Percentiles rank a stretch among this genome's conserved stretches.
phyloP scores from a whole-genome alignment of 1,284 basidiomycete species.

The Ustilago cynodontis region DNA sequence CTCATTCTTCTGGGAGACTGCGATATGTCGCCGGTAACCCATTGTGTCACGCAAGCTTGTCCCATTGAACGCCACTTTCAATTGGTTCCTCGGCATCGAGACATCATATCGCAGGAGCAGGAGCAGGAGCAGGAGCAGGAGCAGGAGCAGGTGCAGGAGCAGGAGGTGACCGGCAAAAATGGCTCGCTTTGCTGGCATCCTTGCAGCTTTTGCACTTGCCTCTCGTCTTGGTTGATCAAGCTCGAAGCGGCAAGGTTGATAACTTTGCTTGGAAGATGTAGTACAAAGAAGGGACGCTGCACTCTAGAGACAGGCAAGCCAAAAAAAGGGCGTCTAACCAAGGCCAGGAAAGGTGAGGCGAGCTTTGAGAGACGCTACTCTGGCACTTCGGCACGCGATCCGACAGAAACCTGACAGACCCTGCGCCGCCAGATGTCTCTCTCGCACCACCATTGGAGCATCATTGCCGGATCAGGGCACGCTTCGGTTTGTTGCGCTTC shows the following conservation, averaged over 20 bases:
- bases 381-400: conserved; percentile 9
- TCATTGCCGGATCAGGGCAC: neutral
- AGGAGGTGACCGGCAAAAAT: too few relatives aligned
- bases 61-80: neutral
- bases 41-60: neutral
- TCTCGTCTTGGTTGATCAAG: neutral
- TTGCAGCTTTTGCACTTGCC: neutral
- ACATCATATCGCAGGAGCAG: too few relatives aligned
- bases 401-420: conserved; percentile 7
- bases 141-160: too few relatives aligned
- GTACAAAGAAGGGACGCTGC: neutral
- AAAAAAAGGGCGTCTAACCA: too few relatives aligned
- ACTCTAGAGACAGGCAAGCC: neutral
- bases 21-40: neutral
- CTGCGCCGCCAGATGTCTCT: conserved; percentile 2
- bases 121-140: too few relatives aligned
- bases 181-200: neutral
- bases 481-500: neutral
- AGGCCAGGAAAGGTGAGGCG: neutral
- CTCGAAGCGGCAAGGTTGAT: neutral
- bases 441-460: too few relatives aligned
- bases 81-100: neutral
- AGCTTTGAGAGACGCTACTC: neutral
- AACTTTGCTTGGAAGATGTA: neutral
- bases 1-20: too few relatives aligned